These are phyloP conservation scores for Roridomyces roridus DNA, from an alignment of 768 basidiomycete genomes.

Conservation along the genomic window DNA sequence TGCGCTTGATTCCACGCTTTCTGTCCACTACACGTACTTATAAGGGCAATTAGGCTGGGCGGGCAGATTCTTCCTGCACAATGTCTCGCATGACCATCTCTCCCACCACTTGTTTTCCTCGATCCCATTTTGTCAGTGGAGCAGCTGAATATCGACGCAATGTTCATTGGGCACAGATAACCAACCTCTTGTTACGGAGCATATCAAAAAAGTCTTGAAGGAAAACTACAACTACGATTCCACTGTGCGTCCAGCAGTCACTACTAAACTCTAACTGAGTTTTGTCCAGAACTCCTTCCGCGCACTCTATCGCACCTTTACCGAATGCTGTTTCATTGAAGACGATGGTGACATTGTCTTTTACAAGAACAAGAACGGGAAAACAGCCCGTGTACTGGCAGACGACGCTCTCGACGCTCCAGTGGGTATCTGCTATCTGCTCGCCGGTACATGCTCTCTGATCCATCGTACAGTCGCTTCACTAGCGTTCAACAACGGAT, in stretches of 20 bases:
- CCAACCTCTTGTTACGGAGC: slow-evolving; percentile 51
- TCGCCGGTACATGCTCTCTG: slow-evolving; percentile 56
- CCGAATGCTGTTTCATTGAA: slow-evolving; percentile 63
- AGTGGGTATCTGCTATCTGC: not conserved
- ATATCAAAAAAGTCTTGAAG: slow-evolving; percentile 53
- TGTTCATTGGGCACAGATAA: slow-evolving; percentile 45
- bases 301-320: slow-evolving; percentile 65
- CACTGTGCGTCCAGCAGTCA: slow-evolving; percentile 47
- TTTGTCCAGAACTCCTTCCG: slow-evolving; percentile 37
- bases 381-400: slow-evolving; percentile 31
- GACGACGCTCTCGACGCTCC: slow-evolving; percentile 2
- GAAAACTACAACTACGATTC: slow-evolving; percentile 66
- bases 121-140: slow-evolving; percentile 62
- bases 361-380: slow-evolving; percentile 57
- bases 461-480: slow-evolving; percentile 73
- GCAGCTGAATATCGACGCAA: slow-evolving; percentile 2
- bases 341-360: slow-evolving; percentile 61
- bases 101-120: slow-evolving; percentile 66
- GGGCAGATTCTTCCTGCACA: slow-evolving; percentile 61
- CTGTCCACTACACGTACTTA: not conserved
- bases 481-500: slow-evolving; percentile 76
- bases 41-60: slow-evolving; percentile 47
- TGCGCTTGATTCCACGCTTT: not conserved
- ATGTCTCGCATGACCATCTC: slow-evolving; percentile 38
- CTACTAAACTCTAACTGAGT: not conserved